Evolutionary conservation across 129 eudicot genomes (phyloP).

Genomic region (Artemisia tridentata): DNA sequence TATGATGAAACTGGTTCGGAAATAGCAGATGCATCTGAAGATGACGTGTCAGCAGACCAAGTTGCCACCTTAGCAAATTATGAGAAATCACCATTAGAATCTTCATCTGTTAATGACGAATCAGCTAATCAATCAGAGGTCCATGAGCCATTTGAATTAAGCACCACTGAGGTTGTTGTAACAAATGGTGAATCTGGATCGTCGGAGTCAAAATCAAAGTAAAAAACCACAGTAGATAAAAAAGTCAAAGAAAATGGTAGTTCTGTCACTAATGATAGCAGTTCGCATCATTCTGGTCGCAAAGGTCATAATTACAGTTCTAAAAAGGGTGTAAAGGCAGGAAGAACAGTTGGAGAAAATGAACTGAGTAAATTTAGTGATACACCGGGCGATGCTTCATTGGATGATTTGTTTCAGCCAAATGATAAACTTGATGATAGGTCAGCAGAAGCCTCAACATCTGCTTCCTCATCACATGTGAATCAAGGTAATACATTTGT

Average conservation of each 20-base stretch:
- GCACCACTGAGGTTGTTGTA: constrained; percentile 39
- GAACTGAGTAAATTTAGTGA: constrained; percentile 94
- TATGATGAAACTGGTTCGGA: constrained; percentile 48
- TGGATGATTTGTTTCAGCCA: constrained; percentile 89
- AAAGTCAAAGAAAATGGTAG: constrained; percentile 52
- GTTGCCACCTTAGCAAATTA: constrained; percentile 70
- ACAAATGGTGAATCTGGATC: constrained; percentile 49
- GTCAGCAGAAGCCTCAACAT: constrained; percentile 69
- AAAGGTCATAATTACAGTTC: constrained; percentile 48
- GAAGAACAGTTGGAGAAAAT: constrained; percentile 40
- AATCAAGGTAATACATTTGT: constrained; percentile 42
- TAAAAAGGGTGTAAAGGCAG: constrained; percentile 54
- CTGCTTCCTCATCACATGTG: constrained; percentile 63
- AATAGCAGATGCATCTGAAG: constrained; percentile 48
- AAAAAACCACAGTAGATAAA: constrained; percentile 29
- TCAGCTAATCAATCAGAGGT: constrained; percentile 31
- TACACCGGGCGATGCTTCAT: constrained; percentile 90
- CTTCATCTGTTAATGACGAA: constrained; percentile 33
- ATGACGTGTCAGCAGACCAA: constrained; percentile 54
- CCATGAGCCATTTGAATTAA: constrained; percentile 28
- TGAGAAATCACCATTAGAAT: constrained; percentile 43
- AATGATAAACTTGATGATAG: constrained; percentile 52
- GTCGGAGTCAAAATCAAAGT: constrained; percentile 40
- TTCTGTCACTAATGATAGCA: constrained; percentile 37
- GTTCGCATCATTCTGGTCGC: constrained; percentile 39